Evolutionary conservation across 148 eudicot genomes (phyloP).

Genomic region (Chenopodium suecicum): DNA sequence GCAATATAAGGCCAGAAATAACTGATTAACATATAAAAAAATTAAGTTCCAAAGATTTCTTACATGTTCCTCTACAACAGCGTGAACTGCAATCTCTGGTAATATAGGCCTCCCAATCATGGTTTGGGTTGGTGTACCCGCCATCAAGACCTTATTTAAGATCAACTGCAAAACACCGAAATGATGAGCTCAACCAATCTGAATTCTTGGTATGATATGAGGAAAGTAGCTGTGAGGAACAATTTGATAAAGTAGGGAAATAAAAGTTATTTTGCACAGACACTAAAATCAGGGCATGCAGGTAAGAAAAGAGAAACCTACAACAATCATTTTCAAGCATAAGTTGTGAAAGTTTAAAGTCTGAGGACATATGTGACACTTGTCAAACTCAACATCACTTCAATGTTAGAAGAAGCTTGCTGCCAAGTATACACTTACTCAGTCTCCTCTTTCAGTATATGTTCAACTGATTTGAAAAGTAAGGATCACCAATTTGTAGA

Average conservation of each 20-base stretch:
- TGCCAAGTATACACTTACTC: background rate
- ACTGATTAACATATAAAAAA: background rate
- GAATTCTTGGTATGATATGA: background rate
- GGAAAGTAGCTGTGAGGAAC: background rate
- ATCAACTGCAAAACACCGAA: conserved; percentile 55
- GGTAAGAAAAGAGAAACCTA: background rate
- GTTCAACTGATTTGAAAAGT: background rate
- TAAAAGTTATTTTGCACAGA: background rate
- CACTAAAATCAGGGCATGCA: background rate
- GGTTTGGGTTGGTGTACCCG: conserved; percentile 80
- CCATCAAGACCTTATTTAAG: conserved; percentile 77
- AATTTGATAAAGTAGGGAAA: background rate
- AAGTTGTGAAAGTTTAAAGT: background rate
- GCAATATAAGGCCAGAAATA: background rate
- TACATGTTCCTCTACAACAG: conserved; percentile 98
- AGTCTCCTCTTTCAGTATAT: background rate
- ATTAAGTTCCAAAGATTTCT: conserved; percentile 21
- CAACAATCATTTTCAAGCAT: background rate
- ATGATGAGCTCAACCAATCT: conserved; percentile 5
- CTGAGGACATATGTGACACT: background rate
- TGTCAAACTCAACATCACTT: background rate
- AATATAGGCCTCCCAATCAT: conserved; percentile 87
- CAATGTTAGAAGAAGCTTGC: background rate
- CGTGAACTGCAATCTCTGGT: conserved; percentile 85
- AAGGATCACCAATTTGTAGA: background rate